Evolutionary conservation across 2,329 filamentous ascomycete species (phyloP).

Genomic region (Sporothrix protearum): DNA sequence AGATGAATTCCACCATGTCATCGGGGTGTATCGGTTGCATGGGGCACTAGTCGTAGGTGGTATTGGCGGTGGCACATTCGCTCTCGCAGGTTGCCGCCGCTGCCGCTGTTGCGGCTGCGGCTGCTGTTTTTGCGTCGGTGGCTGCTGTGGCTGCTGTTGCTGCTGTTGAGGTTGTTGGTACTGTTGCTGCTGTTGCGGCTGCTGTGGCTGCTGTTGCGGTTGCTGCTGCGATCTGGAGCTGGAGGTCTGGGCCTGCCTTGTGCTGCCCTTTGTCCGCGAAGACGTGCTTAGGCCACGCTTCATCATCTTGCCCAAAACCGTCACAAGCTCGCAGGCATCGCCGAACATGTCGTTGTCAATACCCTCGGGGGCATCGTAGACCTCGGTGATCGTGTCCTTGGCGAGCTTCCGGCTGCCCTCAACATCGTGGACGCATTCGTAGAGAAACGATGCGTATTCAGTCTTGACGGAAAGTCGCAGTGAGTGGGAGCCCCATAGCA

Average conservation of each 20-base stretch:
- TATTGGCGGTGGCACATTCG: slow-evolving; percentile 18
- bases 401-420: slow-evolving; percentile 73
- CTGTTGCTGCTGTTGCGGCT: neutral
- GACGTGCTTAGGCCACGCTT: slow-evolving; percentile 25
- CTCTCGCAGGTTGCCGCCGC: neutral
- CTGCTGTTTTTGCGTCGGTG: neutral
- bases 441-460: slow-evolving; percentile 88
- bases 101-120: neutral
- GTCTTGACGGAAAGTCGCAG: slow-evolving; percentile 84
- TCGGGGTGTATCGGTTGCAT: slow-evolving; percentile 20
- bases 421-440: slow-evolving; percentile 83
- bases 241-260: neutral
- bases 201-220: slow-evolving; percentile 3
- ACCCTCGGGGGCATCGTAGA: slow-evolving; percentile 84
- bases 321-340: slow-evolving; percentile 84
- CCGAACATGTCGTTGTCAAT: slow-evolving; percentile 96
- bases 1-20: slow-evolving; percentile 23
- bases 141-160: neutral
- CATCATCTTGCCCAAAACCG: slow-evolving; percentile 83
- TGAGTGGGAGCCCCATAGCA: slow-evolving; percentile 85
- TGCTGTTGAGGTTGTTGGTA: neutral
- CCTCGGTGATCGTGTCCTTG: slow-evolving; percentile 78
- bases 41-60: slow-evolving; percentile 20
- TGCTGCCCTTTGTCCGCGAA: slow-evolving; percentile 8
- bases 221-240: slow-evolving; percentile 1